These are phyloP conservation scores for Colletotrichum trifolii DNA, from an alignment of 2,329 filamentous ascomycete genomes.

Conservation along the genomic window DNA sequence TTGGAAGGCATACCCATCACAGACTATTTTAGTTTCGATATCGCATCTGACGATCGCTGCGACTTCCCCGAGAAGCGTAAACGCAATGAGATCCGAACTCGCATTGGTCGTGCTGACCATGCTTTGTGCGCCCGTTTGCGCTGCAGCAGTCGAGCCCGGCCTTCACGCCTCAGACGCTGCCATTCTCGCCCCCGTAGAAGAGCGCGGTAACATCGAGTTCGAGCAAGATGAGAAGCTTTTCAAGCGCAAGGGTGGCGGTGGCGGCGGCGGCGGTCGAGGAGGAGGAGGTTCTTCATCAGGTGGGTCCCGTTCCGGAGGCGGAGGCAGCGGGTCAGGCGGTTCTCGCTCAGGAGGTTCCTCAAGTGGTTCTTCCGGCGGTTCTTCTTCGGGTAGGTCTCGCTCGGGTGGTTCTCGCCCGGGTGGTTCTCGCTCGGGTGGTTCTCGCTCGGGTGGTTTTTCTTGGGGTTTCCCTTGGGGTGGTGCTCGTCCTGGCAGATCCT, in stretches of 20 bases:
- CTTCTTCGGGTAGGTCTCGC: not conserved
- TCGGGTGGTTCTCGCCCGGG: constrained; percentile 22
- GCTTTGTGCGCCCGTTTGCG: constrained; percentile 37
- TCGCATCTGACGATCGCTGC: not conserved
- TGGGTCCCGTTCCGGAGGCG: constrained; percentile 37
- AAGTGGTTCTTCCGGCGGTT: constrained; percentile 4
- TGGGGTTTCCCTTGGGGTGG: no score
- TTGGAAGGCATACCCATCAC: not conserved
- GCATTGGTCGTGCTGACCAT: constrained; percentile 43
- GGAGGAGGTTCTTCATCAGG: constrained; percentile 35
- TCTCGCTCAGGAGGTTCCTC: constrained; percentile 36
- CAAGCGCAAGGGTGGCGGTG: constrained; percentile 71
- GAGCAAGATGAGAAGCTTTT: constrained; percentile 57
- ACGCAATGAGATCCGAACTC: constrained; percentile 47
- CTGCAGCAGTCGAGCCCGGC: constrained; percentile 41
- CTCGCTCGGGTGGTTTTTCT: constrained; percentile 34
- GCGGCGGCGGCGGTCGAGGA: constrained; percentile 59
- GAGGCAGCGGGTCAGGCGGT: constrained; percentile 39
- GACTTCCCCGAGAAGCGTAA: constrained; percentile 9
- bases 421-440: constrained; percentile 38
- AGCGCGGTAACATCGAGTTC: constrained; percentile 33
- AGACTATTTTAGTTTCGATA: not conserved
- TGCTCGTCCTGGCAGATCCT: not conserved
- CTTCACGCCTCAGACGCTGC: constrained; percentile 33
- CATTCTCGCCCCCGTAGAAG: constrained; percentile 28